A percentile compares a stretch with the other conserved stretches of the same genome.
Conservation (phyloP, 2,329 filamentous ascomycete species). For the Boeremia exigua region DNA sequence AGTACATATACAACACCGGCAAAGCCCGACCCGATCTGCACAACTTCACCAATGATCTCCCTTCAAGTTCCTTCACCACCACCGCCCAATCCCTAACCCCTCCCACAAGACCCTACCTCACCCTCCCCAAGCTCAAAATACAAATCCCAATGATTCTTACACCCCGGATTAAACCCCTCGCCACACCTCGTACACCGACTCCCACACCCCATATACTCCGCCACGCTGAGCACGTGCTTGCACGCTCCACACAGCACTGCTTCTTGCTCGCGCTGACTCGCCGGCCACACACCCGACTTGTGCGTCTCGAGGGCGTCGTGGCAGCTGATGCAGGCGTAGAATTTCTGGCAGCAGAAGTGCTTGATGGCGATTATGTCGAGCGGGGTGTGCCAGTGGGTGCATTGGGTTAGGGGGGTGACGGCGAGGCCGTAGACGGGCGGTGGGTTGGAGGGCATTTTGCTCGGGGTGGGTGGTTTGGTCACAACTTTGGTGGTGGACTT, state of each 20-base stretch:
- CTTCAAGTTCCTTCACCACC: neutral
- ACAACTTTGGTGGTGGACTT: too few species aligned
- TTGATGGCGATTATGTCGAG: conserved; percentile 49
- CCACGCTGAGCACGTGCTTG: conserved; percentile 32
- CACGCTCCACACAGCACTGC: conserved; percentile 43
- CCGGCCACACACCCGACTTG: conserved; percentile 31
- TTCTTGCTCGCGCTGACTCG: conserved; percentile 21
- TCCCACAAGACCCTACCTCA: neutral
- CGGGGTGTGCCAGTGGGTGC: conserved; percentile 40
- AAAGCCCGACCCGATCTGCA: too few species aligned
- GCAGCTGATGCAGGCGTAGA: conserved; percentile 47
- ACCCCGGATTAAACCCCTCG: conserved; percentile 43
- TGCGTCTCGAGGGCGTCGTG: conserved; percentile 40
- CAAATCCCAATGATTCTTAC: conserved; percentile 43
- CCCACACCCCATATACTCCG: conserved; percentile 41
- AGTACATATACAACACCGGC: neutral
- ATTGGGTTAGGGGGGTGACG: conserved; percentile 41
- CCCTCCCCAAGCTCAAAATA: conserved; percentile 35
- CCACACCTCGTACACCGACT: conserved; percentile 37
- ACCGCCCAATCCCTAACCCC: neutral
- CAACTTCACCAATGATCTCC: neutral
- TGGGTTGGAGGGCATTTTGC: conserved; percentile 9
- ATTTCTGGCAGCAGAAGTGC: conserved; percentile 45
- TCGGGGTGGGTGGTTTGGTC: too few species aligned
- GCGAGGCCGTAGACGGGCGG: conserved; percentile 35